These are phyloP conservation scores for Peziza echinospora DNA, from an alignment of 495 filamentous ascomycete genomes.

Conservation along the genomic window DNA sequence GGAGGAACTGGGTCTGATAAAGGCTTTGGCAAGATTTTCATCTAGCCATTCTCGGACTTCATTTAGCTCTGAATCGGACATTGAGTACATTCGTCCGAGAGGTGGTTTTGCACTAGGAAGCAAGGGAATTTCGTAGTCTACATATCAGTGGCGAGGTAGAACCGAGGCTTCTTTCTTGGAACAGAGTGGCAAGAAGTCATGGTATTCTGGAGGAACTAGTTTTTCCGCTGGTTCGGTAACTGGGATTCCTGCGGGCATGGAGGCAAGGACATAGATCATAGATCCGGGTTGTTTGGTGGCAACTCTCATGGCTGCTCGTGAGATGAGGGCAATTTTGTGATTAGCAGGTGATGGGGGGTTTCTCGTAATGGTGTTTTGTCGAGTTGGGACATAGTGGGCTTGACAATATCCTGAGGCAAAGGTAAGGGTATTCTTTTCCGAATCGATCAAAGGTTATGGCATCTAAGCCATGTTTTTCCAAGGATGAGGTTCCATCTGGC, in stretches of 20 bases:
- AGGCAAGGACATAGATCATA: background rate
- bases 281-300: too few relatives aligned
- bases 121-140: background rate
- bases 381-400: background rate
- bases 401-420: background rate
- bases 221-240: background rate
- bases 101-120: background rate
- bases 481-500: background rate
- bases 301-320: background rate
- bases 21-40: too few relatives aligned
- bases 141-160: background rate
- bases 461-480: background rate
- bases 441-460: background rate
- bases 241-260: background rate
- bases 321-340: background rate
- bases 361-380: background rate
- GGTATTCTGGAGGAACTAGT: background rate
- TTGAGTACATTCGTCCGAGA: too few relatives aligned
- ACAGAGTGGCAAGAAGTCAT: background rate
- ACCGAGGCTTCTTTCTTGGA: too few relatives aligned
- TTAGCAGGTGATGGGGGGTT: background rate
- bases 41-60: too few relatives aligned
- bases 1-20: too few relatives aligned
- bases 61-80: too few relatives aligned
- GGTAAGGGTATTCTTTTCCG: background rate